These are phyloP conservation scores for Rutstroemia sydowiana DNA, from an alignment of 2,329 filamentous ascomycete species.

Conservation along the genomic window DNA sequence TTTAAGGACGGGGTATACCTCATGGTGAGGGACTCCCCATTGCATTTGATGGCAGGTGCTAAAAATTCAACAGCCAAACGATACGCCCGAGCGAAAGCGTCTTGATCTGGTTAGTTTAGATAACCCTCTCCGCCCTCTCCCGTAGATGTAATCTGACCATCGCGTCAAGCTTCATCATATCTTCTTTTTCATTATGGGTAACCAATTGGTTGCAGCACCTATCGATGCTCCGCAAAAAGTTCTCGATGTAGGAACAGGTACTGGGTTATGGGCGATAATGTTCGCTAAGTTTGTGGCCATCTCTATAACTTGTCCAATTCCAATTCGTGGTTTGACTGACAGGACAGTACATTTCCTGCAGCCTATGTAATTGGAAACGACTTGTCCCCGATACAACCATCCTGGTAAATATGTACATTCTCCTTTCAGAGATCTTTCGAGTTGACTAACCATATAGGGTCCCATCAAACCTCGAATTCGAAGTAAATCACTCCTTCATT, in stretches of 20 bases:
- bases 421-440: not conserved
- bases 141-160: not conserved
- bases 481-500: constrained; percentile 14
- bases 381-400: constrained; percentile 24
- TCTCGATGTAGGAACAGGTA: constrained; percentile 7
- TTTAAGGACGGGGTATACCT: constrained; percentile 25
- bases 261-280: constrained; percentile 9
- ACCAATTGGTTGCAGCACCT: not conserved
- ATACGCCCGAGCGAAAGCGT: constrained; percentile 26
- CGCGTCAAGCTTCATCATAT: constrained; percentile 4
- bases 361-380: constrained; percentile 22
- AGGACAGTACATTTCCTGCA: constrained; percentile 10
- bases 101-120: constrained; percentile 17
- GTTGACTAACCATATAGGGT: constrained; percentile 10
- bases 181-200: constrained; percentile 1
- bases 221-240: constrained; percentile 5
- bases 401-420: constrained; percentile 14
- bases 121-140: no score
- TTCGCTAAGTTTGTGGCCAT: constrained; percentile 19
- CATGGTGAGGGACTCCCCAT: constrained; percentile 3
- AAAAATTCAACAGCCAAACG: constrained; percentile 22
- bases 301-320: constrained; percentile 11
- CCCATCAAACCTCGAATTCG: constrained; percentile 25
- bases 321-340: not conserved
- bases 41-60: not conserved